Evolutionary conservation across 768 basidiomycete genomes (phyloP), one percentile per base, ranked within the genome.

Genomic region (Leccinum subtestaceum): DNA sequence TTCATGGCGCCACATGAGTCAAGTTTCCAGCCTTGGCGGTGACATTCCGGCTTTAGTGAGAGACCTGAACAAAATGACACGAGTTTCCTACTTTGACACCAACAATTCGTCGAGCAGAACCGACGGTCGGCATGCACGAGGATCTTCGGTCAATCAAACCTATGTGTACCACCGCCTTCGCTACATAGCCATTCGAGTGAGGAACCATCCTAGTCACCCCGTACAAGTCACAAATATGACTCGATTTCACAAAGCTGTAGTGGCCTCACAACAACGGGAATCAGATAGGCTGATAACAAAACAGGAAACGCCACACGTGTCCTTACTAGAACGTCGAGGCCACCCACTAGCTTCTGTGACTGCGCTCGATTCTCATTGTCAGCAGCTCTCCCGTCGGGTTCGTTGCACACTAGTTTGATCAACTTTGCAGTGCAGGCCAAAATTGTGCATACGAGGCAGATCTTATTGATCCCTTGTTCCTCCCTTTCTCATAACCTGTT

Each of bases 381-480:
- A 15, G 53, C 40, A 51, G 52, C 38, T 45, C 38, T 45, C 31
- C 52, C 29, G 21, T n/a, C 43, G 27, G 15, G 29, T 12, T 12
- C 17, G 25, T 38, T 38, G 49, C 29, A 38, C 45, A 23, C 27
- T 9, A 23, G 27, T 43, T 38, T 55, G 27, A 38, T 50, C 53
- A 36, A 52, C 36, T 38, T 60, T 56, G 58, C 31, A 51, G 45
- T 31, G 38, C 32, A 43, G 27, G 51, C 56, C 23, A 43, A 58
- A 57, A 59, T 23, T 49, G 56, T 65, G 45, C 25, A 51, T 57
- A 56, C 58, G 46, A 53, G 54, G 23, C 45, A 65, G 61, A 65
- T 70, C 68, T 65, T 61, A 52, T 63, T 65, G 64, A 54, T 48
- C 17, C 57, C 57, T 59, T 55, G 56, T 58, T 52, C 50, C 45